Base-by-base conservation (phyloP, 1,139 yeast species). In the Geotrichum klebahnii region DNA sequence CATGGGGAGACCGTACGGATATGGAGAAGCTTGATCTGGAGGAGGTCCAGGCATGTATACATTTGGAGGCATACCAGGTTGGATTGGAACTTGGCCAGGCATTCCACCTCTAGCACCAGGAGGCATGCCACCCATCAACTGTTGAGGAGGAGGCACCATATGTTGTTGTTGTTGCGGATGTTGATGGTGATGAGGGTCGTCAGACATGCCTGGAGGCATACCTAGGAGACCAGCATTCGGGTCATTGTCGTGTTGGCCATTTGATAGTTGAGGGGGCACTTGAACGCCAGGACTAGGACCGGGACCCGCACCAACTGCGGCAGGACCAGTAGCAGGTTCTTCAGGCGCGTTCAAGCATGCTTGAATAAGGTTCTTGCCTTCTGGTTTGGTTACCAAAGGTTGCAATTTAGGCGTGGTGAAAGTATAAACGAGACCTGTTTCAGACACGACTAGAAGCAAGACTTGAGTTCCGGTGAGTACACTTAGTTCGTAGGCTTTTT, bases 391-490 rank as follows among this genome's bases (percentile, higher is more conserved):
- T 51, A 92, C 98, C 61, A 92, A 79, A 12, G 98, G 98, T 70
- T 94, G 98, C 64, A 92, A 80, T 69, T 92, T 92, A 52, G 98
- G 98, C 6, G 98, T 94, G 49, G 97, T 90, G 68, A 92, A 92
- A n/a, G 98, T 92, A 70, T 92, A 94, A 55, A 92, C 98, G 57
- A 92, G 80, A 5, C 98, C 98, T 19, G 98, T 92, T 70, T 92
- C 98, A 48, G 95, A 84, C 37, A 92, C 97, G 53, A 94, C 98
- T 61, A 92, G 78, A 54, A 92, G 74, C 59, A 92, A 77, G 32
- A 92, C 97, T 70, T 92, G 98, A 38, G 97, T 92, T 47, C 98
- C 98, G 8, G 98, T 92, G 61, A 92, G 77, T 46, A 94, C 97
- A 23, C 95, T 84, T 59, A 92, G 77, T 68, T 92, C 98, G 71